A percentile compares a stretch with the other conserved stretches of the same genome.
Evolutionary conservation across 768 basidiomycete genomes (phyloP).

Genomic region (Boletus bicolor): DNA sequence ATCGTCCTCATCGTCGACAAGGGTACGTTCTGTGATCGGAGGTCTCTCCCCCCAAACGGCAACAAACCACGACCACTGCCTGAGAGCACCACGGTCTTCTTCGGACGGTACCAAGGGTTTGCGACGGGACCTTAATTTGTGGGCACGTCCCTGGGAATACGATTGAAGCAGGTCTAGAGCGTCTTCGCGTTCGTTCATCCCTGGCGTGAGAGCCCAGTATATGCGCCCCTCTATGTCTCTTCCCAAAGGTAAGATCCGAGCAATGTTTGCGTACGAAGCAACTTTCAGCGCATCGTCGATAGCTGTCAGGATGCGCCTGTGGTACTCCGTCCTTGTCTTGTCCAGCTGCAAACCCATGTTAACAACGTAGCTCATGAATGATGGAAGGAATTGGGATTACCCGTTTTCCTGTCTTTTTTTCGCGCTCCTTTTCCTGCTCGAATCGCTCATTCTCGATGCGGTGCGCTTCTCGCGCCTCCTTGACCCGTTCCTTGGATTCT

Average conservation of each 20-base stretch:
- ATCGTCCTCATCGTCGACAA: slow-evolving; percentile 21
- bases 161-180: slow-evolving; percentile 33
- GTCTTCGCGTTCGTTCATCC: slow-evolving; percentile 52
- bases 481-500: slow-evolving; percentile 51
- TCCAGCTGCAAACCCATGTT: slow-evolving; percentile 32
- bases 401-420: slow-evolving; percentile 42
- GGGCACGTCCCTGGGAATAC: slow-evolving; percentile 25
- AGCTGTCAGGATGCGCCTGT: slow-evolving; percentile 46
- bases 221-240: slow-evolving; percentile 60
- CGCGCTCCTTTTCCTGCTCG: slow-evolving; percentile 45
- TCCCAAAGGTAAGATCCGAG: slow-evolving; percentile 65
- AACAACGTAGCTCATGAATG: neutral
- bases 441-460: slow-evolving; percentile 32
- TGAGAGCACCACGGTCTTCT: slow-evolving; percentile 51
- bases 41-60: slow-evolving; percentile 68
- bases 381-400: slow-evolving; percentile 2
- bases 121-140: slow-evolving; percentile 36
- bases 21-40: slow-evolving; percentile 23
- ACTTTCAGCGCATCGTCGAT: slow-evolving; percentile 59
- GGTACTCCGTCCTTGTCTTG: slow-evolving; percentile 42
- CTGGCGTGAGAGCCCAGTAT: slow-evolving; percentile 67
- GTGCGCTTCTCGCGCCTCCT: slow-evolving; percentile 49
- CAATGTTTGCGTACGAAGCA: slow-evolving; percentile 40
- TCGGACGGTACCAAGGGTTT: slow-evolving; percentile 39
- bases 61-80: slow-evolving; percentile 75